Conservation (phyloP, 2,329 filamentous ascomycete species). For the Fusarium tupiense region DNA sequence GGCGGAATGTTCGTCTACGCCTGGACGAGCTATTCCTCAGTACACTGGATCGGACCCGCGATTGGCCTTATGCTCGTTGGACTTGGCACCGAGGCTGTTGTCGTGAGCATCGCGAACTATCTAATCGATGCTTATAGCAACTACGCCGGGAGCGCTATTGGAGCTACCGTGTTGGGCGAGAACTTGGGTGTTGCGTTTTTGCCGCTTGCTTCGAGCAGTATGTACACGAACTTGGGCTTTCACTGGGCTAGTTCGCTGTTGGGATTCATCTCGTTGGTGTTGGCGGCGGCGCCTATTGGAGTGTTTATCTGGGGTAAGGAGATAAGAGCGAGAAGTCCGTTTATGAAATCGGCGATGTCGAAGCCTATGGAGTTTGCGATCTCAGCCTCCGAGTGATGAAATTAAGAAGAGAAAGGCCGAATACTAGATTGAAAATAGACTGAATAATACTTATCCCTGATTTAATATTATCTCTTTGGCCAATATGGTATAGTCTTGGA, state of each 20-base stretch:
- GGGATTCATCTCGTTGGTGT: slow-evolving; percentile 13
- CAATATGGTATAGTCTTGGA: accelerated
- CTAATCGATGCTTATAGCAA: slow-evolving; percentile 29
- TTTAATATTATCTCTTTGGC: too few relatives aligned
- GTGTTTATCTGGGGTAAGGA: slow-evolving; percentile 28
- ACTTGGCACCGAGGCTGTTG: slow-evolving; percentile 16
- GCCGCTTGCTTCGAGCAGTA: slow-evolving; percentile 22
- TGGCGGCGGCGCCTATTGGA: slow-evolving; percentile 18
- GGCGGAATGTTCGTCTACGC: slow-evolving; percentile 31
- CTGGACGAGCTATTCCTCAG: slow-evolving; percentile 18
- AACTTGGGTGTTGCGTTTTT: slow-evolving; percentile 27
- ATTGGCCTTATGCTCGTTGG: slow-evolving; percentile 24
- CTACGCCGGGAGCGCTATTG: slow-evolving; percentile 27
- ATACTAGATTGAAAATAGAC: too few relatives aligned
- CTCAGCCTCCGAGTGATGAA: neutral
- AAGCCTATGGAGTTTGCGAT: slow-evolving; percentile 17
- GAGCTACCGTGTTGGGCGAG: slow-evolving; percentile 14
- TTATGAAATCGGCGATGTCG: slow-evolving; percentile 22
- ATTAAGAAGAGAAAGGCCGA: accelerated
- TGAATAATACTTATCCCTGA: too few relatives aligned
- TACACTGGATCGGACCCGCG: slow-evolving; percentile 18
- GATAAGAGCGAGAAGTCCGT: slow-evolving; percentile 25
- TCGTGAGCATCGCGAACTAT: slow-evolving; percentile 27
- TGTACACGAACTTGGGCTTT: slow-evolving; percentile 28
- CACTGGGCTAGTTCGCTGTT: slow-evolving; percentile 28